Conservation (phyloP, 2,329 filamentous ascomycete genomes). For the Chaetomium sp. region DNA sequence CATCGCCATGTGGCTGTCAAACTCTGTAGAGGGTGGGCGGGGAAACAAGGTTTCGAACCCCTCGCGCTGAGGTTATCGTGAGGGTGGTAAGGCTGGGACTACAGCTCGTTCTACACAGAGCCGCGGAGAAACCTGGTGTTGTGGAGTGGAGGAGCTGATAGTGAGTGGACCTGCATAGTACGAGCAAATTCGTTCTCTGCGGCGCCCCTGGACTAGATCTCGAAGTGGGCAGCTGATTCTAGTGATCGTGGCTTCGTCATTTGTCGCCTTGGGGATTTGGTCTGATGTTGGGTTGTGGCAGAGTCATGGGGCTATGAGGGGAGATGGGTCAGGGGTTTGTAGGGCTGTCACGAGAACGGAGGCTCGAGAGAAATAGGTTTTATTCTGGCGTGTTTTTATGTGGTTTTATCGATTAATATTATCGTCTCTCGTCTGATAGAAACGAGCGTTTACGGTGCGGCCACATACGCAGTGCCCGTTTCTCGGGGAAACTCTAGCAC, state of each 20-base stretch:
- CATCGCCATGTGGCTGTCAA: not conserved
- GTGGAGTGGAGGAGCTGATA: not conserved
- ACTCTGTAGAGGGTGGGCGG: not conserved
- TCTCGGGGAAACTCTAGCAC: not conserved
- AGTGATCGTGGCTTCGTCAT: constrained; percentile 1
- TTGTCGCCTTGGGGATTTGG: not conserved
- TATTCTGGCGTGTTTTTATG: not conserved
- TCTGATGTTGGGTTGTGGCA: not conserved
- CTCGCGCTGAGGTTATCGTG: not conserved
- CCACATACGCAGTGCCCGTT: not conserved
- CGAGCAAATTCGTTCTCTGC: not conserved
- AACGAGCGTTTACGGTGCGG: not conserved
- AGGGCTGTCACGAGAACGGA: not conserved
- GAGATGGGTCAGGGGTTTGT: constrained; percentile 11
- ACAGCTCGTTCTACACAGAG: not conserved
- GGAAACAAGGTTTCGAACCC: not conserved
- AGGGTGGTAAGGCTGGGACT: not conserved
- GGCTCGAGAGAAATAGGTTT: not conserved
- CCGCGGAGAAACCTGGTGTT: not conserved
- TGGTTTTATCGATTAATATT: not conserved
- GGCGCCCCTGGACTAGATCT: not conserved
- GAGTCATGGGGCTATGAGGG: not conserved
- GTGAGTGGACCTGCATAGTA: not conserved
- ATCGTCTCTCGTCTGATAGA: not conserved
- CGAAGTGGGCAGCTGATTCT: not conserved